Evolutionary conservation across 495 filamentous ascomycete genomes (phyloP).

Genomic region (Cladorrhinum samala): DNA sequence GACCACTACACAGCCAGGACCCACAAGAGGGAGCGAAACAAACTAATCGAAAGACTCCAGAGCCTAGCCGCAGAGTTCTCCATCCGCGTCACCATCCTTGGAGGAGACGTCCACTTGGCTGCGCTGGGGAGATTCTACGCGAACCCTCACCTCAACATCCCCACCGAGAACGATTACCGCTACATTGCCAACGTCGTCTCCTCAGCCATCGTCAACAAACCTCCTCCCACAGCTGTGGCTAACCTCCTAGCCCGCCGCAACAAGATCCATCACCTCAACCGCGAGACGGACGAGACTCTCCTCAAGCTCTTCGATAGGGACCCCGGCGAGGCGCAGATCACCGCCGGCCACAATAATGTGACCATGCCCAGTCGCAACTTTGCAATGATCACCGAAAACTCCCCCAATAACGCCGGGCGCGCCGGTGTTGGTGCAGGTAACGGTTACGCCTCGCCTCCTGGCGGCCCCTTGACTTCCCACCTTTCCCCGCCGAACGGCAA

Average conservation of each 20-base stretch:
- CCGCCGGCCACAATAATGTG: constrained; percentile 62
- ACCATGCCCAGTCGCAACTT: constrained; percentile 93
- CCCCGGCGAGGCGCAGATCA: constrained; percentile 64
- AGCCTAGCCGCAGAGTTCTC: constrained; percentile 61
- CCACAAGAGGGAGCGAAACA: constrained; percentile 81
- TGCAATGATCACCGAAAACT: constrained; percentile 71
- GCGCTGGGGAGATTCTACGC: constrained; percentile 94
- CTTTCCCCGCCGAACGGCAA: no score
- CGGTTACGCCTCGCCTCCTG: constrained; percentile 7
- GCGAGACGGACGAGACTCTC: constrained; percentile 80
- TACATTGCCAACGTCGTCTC: constrained; percentile 90
- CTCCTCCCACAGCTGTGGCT: constrained; percentile 79
- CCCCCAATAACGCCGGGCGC: constrained; percentile 30
- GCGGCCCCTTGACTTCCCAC: constrained; percentile 2
- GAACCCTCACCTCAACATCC: constrained; percentile 67
- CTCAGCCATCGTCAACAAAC: constrained; percentile 90
- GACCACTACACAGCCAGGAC: constrained; percentile 91
- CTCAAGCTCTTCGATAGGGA: constrained; percentile 80
- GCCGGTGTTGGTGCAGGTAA: constrained; percentile 16
- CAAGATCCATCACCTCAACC: constrained; percentile 87
- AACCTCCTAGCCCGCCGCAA: constrained; percentile 80
- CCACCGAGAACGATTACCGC: constrained; percentile 81
- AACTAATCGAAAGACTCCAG: constrained; percentile 69
- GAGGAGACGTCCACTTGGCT: constrained; percentile 90
- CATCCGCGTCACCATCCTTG: constrained; percentile 76